These are phyloP conservation scores for Tuber calosporum DNA, from an alignment of 495 filamentous ascomycete genomes.

Conservation along the genomic window DNA sequence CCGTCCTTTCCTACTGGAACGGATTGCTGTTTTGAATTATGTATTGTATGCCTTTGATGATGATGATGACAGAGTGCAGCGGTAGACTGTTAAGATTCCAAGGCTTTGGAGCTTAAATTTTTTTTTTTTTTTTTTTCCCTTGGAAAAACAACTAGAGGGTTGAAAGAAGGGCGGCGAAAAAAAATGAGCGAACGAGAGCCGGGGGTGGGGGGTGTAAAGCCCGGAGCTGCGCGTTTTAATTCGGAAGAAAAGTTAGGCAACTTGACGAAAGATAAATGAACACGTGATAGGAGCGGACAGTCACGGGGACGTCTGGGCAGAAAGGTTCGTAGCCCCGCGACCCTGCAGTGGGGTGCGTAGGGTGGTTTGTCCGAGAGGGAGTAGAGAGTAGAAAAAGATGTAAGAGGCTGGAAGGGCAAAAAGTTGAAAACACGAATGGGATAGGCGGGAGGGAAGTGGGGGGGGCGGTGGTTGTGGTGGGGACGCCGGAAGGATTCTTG, in stretches of 20 bases:
- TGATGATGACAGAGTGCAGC: constrained; percentile 4
- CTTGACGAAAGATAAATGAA: constrained; percentile 38
- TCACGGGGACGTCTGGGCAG: constrained; percentile 35
- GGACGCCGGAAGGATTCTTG: constrained; percentile 25
- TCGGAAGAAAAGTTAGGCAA: constrained; percentile 30
- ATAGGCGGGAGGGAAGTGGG: constrained; percentile 23
- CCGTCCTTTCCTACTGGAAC: background rate
- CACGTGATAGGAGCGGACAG: constrained; percentile 36
- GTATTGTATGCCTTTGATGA: background rate
- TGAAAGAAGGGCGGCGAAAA: background rate
- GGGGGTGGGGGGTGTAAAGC: constrained; percentile 22
- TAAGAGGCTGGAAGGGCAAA: constrained; percentile 2
- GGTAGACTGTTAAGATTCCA: background rate
- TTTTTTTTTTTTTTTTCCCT: too few species aligned
- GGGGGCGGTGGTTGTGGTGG: constrained; percentile 35
- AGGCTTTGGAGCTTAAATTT: background rate
- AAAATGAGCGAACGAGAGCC: constrained; percentile 5
- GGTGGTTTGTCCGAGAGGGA: constrained; percentile 38
- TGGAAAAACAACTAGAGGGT: background rate
- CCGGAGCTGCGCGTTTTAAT: constrained; percentile 36
- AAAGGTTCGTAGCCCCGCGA: constrained; percentile 33
- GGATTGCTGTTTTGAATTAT: constrained; percentile 4
- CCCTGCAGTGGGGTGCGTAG: constrained; percentile 38
- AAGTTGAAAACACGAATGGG: background rate
- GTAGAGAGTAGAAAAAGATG: constrained; percentile 20